These are phyloP conservation scores for Sugiyamaella neomexicana DNA, from an alignment of 1,139 yeast genomes.

Conservation along the genomic window DNA sequence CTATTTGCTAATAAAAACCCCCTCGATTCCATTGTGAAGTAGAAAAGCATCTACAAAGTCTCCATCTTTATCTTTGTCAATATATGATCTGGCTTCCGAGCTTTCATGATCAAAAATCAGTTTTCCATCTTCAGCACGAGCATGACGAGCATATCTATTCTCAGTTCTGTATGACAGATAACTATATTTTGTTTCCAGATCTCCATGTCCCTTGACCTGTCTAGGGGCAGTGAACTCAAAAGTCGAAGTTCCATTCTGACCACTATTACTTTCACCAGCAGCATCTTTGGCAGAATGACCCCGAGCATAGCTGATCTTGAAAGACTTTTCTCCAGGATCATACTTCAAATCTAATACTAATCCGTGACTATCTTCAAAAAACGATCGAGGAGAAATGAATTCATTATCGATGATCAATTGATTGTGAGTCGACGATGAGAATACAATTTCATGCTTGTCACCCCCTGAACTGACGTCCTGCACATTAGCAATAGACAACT, in stretches of 20 bases:
- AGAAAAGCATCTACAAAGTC: background rate
- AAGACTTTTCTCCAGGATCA: background rate
- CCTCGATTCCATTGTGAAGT: background rate
- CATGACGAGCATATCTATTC: slow-evolving; percentile 20
- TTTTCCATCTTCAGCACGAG: slow-evolving; percentile 22
- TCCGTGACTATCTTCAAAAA: background rate
- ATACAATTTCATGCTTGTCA: slow-evolving; percentile 22
- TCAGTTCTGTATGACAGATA: background rate
- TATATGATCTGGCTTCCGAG: background rate
- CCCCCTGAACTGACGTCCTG: slow-evolving; percentile 19
- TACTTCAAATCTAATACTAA: slow-evolving; percentile 13
- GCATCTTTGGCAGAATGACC: slow-evolving; percentile 11
- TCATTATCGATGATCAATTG: slow-evolving; percentile 18
- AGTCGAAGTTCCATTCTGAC: slow-evolving; percentile 23
- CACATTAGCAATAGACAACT: slow-evolving; percentile 18
- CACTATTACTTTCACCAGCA: slow-evolving; percentile 11
- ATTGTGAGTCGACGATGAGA: slow-evolving; percentile 19
- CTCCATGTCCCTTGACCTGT: slow-evolving; percentile 20
- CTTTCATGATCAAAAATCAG: slow-evolving; percentile 17
- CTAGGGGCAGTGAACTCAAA: slow-evolving; percentile 22
- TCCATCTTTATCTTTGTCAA: background rate
- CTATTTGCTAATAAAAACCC: background rate
- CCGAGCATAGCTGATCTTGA: slow-evolving; percentile 16
- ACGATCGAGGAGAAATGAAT: background rate
- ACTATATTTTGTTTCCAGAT: slow-evolving; percentile 17